Base-by-base conservation (phyloP, 129 eudicot species). In the Centella asiatica region DNA sequence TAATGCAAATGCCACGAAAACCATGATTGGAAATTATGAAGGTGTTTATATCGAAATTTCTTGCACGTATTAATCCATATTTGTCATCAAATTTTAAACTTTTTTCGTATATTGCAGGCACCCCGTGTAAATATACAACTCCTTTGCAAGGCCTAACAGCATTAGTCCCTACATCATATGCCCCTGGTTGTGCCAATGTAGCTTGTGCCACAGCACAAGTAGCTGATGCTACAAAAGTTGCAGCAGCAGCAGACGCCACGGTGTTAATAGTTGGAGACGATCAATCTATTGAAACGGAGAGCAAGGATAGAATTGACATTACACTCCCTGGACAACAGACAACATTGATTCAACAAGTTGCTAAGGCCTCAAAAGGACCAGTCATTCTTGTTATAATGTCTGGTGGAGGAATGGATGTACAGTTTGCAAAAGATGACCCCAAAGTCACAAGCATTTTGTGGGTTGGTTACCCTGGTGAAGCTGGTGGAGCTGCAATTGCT, bases 381-480 rank as follows among this genome's bases (percentile, higher is more conserved):
- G 96, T 87, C 52, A 83, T 93, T 75, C 89, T 93, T 39, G 99
- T 93, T 15, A 80, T 93, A 32, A 93, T 93, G 96, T 87, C 99
- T 0, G 99, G 96, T 9, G 99, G 99, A 0, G 96, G 99, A 11
- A 80, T 85, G 96, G 99, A 93, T 48, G 56, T 93, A 6, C 82
- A 79, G 60, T 93, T 93, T 57, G 96, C 99, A 9, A 85, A 84
- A 66, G 90, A 80, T 36, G 65, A 82, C 74, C 83, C 85, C 6
- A 93, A 87, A 60, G 72, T 93, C 45, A 80, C 83, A 24, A 82
- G 89, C 70, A 93, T 93, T 55, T 24, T 93, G 28, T 93, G 99
- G 99, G 95, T 82, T 44, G 99, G 99, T 40, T 93, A 73, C 66
- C 99, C 99, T 0, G 99, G 99, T 29, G 85, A 93, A 80, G 96